Percentiles rank a stretch among this genome's conserved stretches.
phyloP scores from a whole-genome alignment of 306 rosid species.

The Citrullus amarus region DNA sequence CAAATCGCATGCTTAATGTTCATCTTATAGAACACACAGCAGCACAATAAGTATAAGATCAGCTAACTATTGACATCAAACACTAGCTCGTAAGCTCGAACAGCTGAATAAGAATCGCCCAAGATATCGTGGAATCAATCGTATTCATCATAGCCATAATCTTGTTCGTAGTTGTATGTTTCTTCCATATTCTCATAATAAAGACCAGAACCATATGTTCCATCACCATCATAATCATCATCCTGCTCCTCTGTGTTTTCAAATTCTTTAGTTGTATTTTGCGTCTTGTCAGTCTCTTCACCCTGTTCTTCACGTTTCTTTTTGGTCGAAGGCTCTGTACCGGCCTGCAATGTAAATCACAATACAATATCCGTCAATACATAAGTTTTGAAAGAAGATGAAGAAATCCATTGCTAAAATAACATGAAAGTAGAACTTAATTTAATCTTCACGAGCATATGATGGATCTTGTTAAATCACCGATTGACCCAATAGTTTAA shows the following conservation, averaged over 20 bases:
- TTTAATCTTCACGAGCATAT: background rate
- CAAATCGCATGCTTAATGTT: background rate
- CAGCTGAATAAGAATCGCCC: background rate
- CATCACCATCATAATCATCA: background rate
- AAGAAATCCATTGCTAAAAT: background rate
- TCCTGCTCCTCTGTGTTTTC: conserved; percentile 2
- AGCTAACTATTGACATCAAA: background rate
- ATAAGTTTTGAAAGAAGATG: background rate
- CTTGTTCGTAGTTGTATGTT: background rate
- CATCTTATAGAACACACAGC: background rate
- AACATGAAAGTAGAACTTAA: background rate
- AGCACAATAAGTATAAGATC: background rate
- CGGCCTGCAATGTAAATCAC: conserved; percentile 1
- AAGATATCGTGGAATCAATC: background rate
- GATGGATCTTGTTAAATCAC: background rate
- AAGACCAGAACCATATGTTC: background rate
- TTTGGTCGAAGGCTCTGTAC: background rate
- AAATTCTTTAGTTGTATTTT: background rate
- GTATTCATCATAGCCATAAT: conserved; percentile 7
- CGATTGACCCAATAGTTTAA: too few relatives aligned
- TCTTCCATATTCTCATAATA: conserved; percentile 11
- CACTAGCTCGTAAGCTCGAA: background rate
- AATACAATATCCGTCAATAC: background rate
- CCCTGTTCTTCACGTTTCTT: background rate
- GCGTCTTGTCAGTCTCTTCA: background rate